Conservation (phyloP, 257 asterid species). For the Haberlea rhodopensis region DNA sequence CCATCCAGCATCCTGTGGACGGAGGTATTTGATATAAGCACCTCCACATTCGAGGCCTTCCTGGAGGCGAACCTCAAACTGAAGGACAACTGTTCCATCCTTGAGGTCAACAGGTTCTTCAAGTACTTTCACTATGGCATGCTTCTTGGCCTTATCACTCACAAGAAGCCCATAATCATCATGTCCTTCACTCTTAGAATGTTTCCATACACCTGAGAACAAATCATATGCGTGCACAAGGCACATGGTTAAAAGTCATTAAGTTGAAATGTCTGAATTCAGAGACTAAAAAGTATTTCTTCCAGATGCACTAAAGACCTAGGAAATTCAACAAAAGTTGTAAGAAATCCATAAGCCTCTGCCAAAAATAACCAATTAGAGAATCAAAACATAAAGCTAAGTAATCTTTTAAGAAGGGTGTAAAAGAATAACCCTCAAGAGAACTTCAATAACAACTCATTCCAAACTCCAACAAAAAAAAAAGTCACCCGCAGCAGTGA, state of each 20-base stretch:
- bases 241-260: not conserved
- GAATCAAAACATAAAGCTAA: not conserved
- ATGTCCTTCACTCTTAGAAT: slow-evolving; percentile 84
- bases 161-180: slow-evolving; percentile 96
- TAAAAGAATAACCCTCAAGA: not conserved
- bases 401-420: not conserved
- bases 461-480: not conserved
- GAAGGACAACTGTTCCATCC: slow-evolving; percentile 78
- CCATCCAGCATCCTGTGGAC: slow-evolving; percentile 94
- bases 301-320: too few relatives aligned
- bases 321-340: too few relatives aligned
- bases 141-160: slow-evolving; percentile 75
- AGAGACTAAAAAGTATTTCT: too few relatives aligned
- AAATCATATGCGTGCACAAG: slow-evolving; percentile 3
- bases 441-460: not conserved
- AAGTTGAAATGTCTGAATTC: too few relatives aligned
- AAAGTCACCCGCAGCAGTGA: not conserved
- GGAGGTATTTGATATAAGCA: slow-evolving; percentile 89
- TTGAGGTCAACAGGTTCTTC: slow-evolving; percentile 57
- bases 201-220: slow-evolving; percentile 83
- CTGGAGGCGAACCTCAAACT: slow-evolving; percentile 88
- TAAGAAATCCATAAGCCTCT: too few relatives aligned
- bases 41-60: slow-evolving; percentile 97
- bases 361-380: too few relatives aligned
- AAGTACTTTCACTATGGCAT: slow-evolving; percentile 86